Percentiles rank a stretch among this genome's conserved stretches.
phyloP scores from a whole-genome alignment of 768 basidiomycete genomes.

The Lactarius sp. region DNA sequence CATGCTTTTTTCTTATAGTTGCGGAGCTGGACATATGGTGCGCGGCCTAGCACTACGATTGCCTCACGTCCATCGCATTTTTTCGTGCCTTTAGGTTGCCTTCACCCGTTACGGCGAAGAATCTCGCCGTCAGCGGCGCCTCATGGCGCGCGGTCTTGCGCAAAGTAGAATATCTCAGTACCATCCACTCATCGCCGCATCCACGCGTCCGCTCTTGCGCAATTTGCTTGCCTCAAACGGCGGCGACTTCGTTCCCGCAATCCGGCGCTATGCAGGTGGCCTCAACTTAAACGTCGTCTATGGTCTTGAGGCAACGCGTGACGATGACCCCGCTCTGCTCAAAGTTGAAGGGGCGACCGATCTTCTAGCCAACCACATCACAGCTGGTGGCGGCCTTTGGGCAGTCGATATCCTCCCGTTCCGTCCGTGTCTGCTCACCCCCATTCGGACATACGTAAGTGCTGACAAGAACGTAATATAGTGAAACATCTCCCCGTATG shows the following conservation, averaged over 20 bases:
- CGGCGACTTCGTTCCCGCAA: conserved; percentile 18
- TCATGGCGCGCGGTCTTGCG: conserved; percentile 24
- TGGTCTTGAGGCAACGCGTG: conserved; percentile 45
- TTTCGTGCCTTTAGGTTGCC: conserved; percentile 14
- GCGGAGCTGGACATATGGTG: conserved; percentile 25
- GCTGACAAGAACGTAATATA: conserved; percentile 8
- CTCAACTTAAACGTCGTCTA: conserved; percentile 46
- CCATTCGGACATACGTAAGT: conserved; percentile 20
- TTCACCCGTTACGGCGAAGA: conserved; percentile 24
- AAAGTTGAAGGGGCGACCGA: conserved; percentile 42
- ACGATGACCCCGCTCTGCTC: conserved; percentile 39
- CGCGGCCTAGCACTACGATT: not conserved
- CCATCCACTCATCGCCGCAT: conserved; percentile 21
- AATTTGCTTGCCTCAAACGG: conserved; percentile 19
- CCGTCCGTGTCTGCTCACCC: conserved; percentile 28
- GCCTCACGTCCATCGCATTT: not conserved
- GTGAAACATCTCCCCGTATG: conserved; percentile 58
- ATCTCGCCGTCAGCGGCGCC: conserved; percentile 23
- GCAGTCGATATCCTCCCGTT: conserved; percentile 39
- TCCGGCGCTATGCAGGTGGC: conserved; percentile 24
- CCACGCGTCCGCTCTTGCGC: conserved; percentile 23
- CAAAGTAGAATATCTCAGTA: conserved; percentile 16
- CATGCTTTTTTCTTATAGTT: not conserved
- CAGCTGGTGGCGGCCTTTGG: conserved; percentile 41
- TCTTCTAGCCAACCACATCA: conserved; percentile 41